Conservation (phyloP, 2,329 filamentous ascomycete species). For the Orbilia javanica region DNA sequence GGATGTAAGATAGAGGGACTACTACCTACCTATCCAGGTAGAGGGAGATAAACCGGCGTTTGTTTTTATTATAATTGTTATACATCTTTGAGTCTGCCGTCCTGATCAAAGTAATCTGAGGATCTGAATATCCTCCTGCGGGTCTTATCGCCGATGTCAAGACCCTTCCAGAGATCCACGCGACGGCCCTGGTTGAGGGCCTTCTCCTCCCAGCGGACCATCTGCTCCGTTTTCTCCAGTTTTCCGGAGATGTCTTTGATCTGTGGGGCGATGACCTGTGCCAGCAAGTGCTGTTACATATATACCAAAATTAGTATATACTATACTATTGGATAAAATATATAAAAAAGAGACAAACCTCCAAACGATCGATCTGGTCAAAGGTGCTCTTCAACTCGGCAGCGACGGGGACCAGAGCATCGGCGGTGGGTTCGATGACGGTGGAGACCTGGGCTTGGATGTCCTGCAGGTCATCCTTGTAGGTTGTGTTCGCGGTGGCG, state of each 20-base stretch:
- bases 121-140: conserved; percentile 58
- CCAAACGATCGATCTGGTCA: conserved; percentile 62
- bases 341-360: conserved; percentile 50
- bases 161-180: conserved; percentile 61
- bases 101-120: conserved; percentile 60
- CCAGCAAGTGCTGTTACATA: conserved; percentile 55
- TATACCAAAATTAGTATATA: not conserved
- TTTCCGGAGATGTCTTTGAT: conserved; percentile 60
- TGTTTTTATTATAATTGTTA: not conserved
- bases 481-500: conserved; percentile 17
- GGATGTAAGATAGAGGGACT: conserved; percentile 4
- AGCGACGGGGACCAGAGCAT: conserved; percentile 60
- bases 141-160: conserved; percentile 47
- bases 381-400: conserved; percentile 61
- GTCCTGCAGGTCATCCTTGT: conserved; percentile 54
- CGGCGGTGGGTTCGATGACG: conserved; percentile 61
- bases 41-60: not conserved
- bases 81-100: conserved; percentile 59
- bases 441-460: conserved; percentile 61
- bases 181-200: conserved; percentile 60
- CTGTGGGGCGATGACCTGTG: conserved; percentile 58
- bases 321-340: not conserved
- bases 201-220: conserved; percentile 60
- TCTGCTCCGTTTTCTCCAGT: conserved; percentile 61
- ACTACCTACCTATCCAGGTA: too few species aligned